Percentiles rank a stretch among this genome's conserved stretches.
Evolutionary conservation across 2,329 filamentous ascomycete species (phyloP).

Genomic region (Colletotrichum zoysiae): DNA sequence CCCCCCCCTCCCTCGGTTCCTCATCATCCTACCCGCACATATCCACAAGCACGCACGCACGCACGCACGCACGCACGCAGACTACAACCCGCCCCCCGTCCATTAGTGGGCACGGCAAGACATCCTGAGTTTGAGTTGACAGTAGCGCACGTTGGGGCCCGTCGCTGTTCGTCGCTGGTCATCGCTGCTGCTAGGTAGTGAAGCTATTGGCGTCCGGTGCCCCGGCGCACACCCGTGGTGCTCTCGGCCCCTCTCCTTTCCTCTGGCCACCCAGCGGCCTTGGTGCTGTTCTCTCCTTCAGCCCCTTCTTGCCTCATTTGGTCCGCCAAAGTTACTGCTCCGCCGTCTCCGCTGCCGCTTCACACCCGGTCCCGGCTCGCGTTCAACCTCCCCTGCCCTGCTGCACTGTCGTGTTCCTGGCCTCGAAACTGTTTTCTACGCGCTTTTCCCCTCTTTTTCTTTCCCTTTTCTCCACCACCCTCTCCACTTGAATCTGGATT

Average conservation of each 20-base stretch:
- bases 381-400: not conserved
- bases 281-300: slow-evolving; percentile 36
- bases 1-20: slow-evolving; percentile 5
- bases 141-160: slow-evolving; percentile 5
- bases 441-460: not conserved
- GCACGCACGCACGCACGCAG: not conserved
- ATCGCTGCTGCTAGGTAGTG: not conserved
- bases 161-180: not conserved
- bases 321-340: slow-evolving; percentile 19
- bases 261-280: not conserved
- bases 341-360: slow-evolving; percentile 10
- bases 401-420: slow-evolving; percentile 4
- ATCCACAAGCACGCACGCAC: too few species aligned
- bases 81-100: not conserved
- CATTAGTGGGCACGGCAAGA: slow-evolving; percentile 12
- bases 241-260: not conserved
- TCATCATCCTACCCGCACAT: not conserved
- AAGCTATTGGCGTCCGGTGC: not conserved
- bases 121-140: slow-evolving; percentile 18
- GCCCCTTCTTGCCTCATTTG: slow-evolving; percentile 37
- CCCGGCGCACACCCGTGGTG: too few species aligned
- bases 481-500: slow-evolving; percentile 10
- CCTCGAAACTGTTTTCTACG: not conserved
- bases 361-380: not conserved
- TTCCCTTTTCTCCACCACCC: not conserved